Evolutionary conservation across 805 yeast genomes (phyloP).

Genomic region (Brettanomyces nanus): DNA sequence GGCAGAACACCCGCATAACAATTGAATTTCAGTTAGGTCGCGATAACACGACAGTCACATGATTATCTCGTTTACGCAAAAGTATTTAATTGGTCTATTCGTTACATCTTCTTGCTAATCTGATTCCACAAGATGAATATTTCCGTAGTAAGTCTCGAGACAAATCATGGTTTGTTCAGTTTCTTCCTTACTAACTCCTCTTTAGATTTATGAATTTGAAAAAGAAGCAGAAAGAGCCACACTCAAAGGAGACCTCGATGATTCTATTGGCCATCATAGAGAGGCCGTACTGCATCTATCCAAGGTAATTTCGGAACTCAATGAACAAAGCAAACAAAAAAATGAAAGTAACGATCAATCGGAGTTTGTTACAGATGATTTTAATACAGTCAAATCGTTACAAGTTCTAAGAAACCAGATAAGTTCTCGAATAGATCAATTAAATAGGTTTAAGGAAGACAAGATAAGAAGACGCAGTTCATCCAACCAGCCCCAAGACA

Average conservation of each 20-base stretch:
- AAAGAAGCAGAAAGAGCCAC: slow-evolving; percentile 45
- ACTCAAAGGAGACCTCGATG: slow-evolving; percentile 31
- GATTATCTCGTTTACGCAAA: too few species aligned
- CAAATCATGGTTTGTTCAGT: background rate
- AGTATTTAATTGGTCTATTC: too few species aligned
- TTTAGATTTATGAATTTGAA: slow-evolving; percentile 41
- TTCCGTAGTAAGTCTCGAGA: slow-evolving; percentile 15
- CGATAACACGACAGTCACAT: too few species aligned
- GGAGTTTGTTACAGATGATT: slow-evolving; percentile 7
- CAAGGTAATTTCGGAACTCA: slow-evolving; percentile 21
- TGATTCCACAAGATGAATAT: background rate
- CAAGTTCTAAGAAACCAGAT: slow-evolving; percentile 18
- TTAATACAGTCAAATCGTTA: slow-evolving; percentile 16
- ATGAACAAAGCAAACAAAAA: background rate
- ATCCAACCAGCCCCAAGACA: too few species aligned
- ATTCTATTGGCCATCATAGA: slow-evolving; percentile 32
- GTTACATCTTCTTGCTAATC: too few species aligned
- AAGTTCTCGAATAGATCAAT: slow-evolving; percentile 15
- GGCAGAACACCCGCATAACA: too few species aligned
- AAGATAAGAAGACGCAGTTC: background rate
- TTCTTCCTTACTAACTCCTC: background rate
- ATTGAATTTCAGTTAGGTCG: too few species aligned
- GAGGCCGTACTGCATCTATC: slow-evolving; percentile 24
- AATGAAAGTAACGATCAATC: slow-evolving; percentile 6
- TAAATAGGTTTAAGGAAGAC: slow-evolving; percentile 9